These are phyloP conservation scores for Candolleomyces aberdarensis DNA, from an alignment of 768 basidiomycete species.

Conservation along the genomic window DNA sequence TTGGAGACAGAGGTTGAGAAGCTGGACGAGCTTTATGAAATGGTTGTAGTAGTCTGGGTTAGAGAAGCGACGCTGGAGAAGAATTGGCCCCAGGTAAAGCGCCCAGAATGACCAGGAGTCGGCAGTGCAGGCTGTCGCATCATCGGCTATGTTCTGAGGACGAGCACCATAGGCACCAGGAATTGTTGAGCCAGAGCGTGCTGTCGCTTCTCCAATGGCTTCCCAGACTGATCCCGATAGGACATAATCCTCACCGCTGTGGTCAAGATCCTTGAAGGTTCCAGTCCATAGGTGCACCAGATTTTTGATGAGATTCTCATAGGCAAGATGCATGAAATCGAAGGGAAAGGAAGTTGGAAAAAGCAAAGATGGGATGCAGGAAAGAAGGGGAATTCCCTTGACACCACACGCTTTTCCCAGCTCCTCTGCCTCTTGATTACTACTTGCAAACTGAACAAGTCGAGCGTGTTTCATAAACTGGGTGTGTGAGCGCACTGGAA, in stretches of 20 bases:
- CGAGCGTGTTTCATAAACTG: conserved; percentile 14
- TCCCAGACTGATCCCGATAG: conserved; percentile 35
- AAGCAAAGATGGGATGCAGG: conserved; percentile 24
- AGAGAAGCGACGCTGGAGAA: conserved; percentile 29
- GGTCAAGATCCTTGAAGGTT: conserved; percentile 31
- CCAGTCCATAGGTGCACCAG: conserved; percentile 35
- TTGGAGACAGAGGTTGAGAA: conserved; percentile 32
- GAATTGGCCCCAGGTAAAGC: conserved; percentile 31
- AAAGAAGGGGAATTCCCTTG: conserved; percentile 29
- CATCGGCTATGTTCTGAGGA: conserved; percentile 22
- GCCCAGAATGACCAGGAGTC: conserved; percentile 39
- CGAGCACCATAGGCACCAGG: conserved; percentile 33
- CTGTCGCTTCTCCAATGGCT: conserved; percentile 31
- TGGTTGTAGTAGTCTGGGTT: conserved; percentile 33
- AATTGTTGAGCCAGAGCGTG: conserved; percentile 28
- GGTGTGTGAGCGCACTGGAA: conserved; percentile 18
- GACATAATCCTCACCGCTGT: conserved; percentile 24
- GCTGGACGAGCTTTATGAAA: conserved; percentile 27
- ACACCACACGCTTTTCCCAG: conserved; percentile 28
- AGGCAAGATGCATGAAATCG: conserved; percentile 50
- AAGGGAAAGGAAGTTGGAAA: conserved; percentile 40
- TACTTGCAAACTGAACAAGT: conserved; percentile 20
- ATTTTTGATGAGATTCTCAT: conserved; percentile 39
- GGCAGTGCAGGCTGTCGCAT: conserved; percentile 27
- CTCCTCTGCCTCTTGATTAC: conserved; percentile 15